These are phyloP conservation scores for Yarrowia yakushimensis DNA, from an alignment of 805 yeast genomes.

Conservation along the genomic window DNA sequence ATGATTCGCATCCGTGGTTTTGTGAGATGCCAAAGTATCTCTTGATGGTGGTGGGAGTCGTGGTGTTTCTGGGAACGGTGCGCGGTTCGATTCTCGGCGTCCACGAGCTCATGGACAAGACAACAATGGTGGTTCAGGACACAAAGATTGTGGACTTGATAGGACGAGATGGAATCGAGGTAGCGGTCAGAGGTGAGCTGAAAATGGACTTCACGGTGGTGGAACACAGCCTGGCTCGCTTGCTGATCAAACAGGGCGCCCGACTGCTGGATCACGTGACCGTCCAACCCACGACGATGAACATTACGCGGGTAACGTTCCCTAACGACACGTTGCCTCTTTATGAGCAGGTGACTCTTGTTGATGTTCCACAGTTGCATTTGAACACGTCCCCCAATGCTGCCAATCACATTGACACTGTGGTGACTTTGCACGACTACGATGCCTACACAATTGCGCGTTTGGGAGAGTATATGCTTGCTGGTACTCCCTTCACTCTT, in stretches of 20 bases:
- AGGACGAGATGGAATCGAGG: constrained; percentile 14
- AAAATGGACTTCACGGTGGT: background rate
- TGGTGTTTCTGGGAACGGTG: constrained; percentile 8
- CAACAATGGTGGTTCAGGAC: constrained; percentile 10
- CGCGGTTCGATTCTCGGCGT: constrained; percentile 3
- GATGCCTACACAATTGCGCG: constrained; percentile 13
- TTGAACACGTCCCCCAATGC: background rate
- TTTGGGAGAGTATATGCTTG: constrained; percentile 1
- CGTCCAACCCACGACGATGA: background rate
- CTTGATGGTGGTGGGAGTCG: background rate
- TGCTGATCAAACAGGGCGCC: constrained; percentile 6
- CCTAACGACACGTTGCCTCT: background rate
- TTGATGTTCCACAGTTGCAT: background rate
- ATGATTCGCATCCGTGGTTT: constrained; percentile 17
- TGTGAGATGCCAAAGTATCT: constrained; percentile 18
- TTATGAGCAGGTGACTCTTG: constrained; percentile 6
- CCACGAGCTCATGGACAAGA: background rate
- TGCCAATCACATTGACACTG: background rate
- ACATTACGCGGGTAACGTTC: background rate
- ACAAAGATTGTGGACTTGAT: constrained; percentile 6
- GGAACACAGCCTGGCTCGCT: background rate
- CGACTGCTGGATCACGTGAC: background rate
- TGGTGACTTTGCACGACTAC: constrained; percentile 14
- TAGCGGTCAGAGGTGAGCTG: constrained; percentile 6
- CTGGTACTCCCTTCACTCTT: background rate